phyloP scores from a whole-genome alignment of 352 stramenopile species.

The Pythium brachiatum region DNA sequence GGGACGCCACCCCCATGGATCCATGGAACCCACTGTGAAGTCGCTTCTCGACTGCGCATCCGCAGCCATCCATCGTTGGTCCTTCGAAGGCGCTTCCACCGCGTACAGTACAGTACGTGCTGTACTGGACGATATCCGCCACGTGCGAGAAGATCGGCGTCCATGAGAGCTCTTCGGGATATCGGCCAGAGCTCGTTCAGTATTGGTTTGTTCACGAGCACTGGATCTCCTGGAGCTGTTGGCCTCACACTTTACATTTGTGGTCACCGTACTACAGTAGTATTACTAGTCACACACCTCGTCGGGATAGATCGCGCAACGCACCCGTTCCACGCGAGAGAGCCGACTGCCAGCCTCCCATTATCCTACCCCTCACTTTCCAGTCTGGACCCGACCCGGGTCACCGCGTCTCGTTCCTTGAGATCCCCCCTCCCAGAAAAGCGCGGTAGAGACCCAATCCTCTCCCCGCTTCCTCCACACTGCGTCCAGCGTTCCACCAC shows the following conservation, averaged over 20 bases:
- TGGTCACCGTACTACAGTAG: no score
- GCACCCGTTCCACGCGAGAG: neutral
- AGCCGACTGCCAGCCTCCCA: no score
- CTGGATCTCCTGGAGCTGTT: no score
- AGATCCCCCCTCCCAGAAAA: slow-evolving; percentile 1
- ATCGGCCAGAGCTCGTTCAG: no score
- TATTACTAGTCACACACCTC: no score
- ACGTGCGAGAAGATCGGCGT: no score
- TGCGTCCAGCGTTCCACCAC: slow-evolving; percentile 10
- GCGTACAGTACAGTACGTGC: neutral
- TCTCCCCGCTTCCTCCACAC: neutral
- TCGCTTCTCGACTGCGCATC: neutral
- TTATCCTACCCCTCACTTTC: no score
- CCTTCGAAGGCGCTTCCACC: neutral
- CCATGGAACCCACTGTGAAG: neutral
- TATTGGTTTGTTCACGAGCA: no score
- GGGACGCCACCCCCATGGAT: neutral
- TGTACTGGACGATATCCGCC: neutral
- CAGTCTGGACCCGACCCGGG: no score
- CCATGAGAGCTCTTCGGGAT: no score
- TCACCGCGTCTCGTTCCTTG: no score
- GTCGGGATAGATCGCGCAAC: neutral
- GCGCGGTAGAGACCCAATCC: slow-evolving; percentile 2
- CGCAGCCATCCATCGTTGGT: neutral
- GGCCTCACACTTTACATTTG: no score